These are phyloP conservation scores for Claviceps sp. DNA, from an alignment of 2,329 filamentous ascomycete species.

Conservation along the genomic window DNA sequence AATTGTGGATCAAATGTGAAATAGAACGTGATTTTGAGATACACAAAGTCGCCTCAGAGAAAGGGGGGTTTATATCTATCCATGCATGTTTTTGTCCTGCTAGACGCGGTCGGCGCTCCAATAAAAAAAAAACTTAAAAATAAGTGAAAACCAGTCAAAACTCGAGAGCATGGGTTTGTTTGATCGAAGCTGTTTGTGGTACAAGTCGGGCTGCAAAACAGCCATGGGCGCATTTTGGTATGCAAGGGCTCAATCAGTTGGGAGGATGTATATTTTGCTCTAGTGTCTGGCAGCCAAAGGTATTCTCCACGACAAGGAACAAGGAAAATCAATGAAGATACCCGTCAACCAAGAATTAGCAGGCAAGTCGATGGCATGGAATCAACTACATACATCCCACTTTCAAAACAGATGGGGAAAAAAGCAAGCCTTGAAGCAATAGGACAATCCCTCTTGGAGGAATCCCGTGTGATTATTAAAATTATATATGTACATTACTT, in stretches of 20 bases:
- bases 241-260: neutral
- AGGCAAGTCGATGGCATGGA: too few species aligned
- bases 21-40: neutral
- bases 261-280: neutral
- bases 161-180: too few species aligned
- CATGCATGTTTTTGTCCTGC: neutral
- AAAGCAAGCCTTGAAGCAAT: too few species aligned
- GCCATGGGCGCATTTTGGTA: neutral
- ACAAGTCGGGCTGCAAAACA: neutral
- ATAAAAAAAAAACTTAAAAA: neutral
- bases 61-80: neutral
- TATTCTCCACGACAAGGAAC: neutral
- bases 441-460: too few species aligned
- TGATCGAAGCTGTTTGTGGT: neutral
- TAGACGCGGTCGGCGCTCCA: conserved; percentile 1
- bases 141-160: neutral
- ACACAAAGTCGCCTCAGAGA: neutral
- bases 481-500: conserved; percentile 36
- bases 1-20: neutral
- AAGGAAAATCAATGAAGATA: too few species aligned
- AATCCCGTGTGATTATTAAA: too few species aligned
- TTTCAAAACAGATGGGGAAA: too few species aligned
- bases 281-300: too few species aligned
- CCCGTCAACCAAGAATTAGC: too few species aligned
- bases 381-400: too few species aligned